Evolutionary conservation across 768 basidiomycete genomes (phyloP).

Genomic region (Butyriboletus loyo): DNA sequence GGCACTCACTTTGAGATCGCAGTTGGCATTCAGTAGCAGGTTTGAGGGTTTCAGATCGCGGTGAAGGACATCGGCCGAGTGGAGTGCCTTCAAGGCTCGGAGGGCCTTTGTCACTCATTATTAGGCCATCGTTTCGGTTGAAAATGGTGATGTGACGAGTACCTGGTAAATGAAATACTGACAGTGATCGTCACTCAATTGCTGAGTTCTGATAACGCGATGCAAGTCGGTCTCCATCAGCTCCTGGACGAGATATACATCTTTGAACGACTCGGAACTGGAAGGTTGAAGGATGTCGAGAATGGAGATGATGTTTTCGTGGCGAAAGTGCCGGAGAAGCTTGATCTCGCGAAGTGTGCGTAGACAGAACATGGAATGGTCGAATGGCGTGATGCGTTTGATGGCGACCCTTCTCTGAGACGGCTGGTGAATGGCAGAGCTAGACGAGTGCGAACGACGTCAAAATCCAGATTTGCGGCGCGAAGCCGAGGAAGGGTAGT

Average conservation of each 20-base stretch:
- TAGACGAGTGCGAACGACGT: slow-evolving; percentile 18
- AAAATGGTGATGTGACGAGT: slow-evolving; percentile 15
- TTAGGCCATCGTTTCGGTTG: slow-evolving; percentile 2
- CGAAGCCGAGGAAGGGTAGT: not conserved
- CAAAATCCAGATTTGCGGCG: not conserved
- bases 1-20: slow-evolving; percentile 81
- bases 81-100: slow-evolving; percentile 90
- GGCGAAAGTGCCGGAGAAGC: slow-evolving; percentile 82
- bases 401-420: slow-evolving; percentile 88
- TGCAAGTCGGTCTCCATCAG: slow-evolving; percentile 94
- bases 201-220: slow-evolving; percentile 93
- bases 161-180: slow-evolving; percentile 99
- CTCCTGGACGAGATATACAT: slow-evolving; percentile 76
- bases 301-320: slow-evolving; percentile 92
- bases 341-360: slow-evolving; percentile 87
- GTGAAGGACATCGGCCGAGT: slow-evolving; percentile 92
- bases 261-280: slow-evolving; percentile 73
- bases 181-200: slow-evolving; percentile 90
- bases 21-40: slow-evolving; percentile 92
- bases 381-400: slow-evolving; percentile 93
- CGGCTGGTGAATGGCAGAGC: slow-evolving; percentile 74
- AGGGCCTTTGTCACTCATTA: slow-evolving; percentile 53
- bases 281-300: slow-evolving; percentile 88
- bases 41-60: slow-evolving; percentile 97
- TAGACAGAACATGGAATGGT: slow-evolving; percentile 91